Percentiles rank a stretch among this genome's conserved stretches.
Evolutionary conservation across 805 yeast genomes (phyloP).

Genomic region (Saturnispora quitensis): DNA sequence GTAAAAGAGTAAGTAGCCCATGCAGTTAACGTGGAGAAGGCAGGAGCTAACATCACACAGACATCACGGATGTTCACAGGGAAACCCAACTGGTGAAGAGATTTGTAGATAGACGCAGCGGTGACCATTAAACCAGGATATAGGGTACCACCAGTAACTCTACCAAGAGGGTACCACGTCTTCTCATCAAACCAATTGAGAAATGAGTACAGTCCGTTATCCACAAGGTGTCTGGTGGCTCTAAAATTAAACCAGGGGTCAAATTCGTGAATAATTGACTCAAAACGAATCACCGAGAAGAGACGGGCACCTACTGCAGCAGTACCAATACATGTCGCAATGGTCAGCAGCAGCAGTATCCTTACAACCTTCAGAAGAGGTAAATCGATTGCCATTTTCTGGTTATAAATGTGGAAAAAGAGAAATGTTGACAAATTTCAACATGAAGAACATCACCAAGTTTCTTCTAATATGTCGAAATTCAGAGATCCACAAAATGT

Average conservation of each 20-base stretch:
- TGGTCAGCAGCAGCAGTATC: not conserved
- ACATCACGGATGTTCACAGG: constrained; percentile 93
- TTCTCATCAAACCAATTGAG: constrained; percentile 98
- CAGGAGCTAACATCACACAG: constrained; percentile 95
- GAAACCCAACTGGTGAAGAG: constrained; percentile 53
- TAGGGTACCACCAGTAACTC: constrained; percentile 98
- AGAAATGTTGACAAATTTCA: constrained; percentile 1
- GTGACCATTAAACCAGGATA: constrained; percentile 99
- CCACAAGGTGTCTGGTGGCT: constrained; percentile 87
- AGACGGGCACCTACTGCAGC: constrained; percentile 90
- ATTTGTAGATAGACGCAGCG: constrained; percentile 79
- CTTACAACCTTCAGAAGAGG: constrained; percentile 3
- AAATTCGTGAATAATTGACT: constrained; percentile 94
- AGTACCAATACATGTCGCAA: constrained; percentile 2
- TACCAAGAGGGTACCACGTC: constrained; percentile 98
- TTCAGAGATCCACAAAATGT: constrained; percentile 25
- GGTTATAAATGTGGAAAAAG: constrained; percentile 20
- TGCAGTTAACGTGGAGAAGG: constrained; percentile 88
- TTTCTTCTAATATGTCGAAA: constrained; percentile 1
- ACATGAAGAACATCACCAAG: not conserved
- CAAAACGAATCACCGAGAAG: constrained; percentile 94
- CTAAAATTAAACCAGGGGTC: constrained; percentile 96
- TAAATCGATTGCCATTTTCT: constrained; percentile 61
- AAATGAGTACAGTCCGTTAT: constrained; percentile 79
- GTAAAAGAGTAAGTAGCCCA: constrained; percentile 82